phyloP scores from a whole-genome alignment of 352 stramenopile species.

The Paralagenidium karlingii region DNA sequence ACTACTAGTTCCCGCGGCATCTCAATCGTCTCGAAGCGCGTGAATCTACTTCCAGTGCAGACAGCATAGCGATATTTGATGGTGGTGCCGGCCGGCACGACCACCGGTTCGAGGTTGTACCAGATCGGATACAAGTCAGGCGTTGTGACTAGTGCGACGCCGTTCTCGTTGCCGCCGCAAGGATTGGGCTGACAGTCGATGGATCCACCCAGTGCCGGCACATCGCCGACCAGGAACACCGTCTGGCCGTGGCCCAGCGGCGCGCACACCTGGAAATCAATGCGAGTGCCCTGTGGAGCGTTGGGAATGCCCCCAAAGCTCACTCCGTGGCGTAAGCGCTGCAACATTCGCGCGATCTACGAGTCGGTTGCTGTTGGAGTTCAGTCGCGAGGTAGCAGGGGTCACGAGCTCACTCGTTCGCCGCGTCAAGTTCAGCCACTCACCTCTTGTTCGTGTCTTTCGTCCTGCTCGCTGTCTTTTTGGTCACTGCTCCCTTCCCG shows the following conservation, averaged over 20 bases:
- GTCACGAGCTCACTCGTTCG: too few relatives aligned
- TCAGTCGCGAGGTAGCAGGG: too few relatives aligned
- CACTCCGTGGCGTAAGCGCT: constrained; percentile 69
- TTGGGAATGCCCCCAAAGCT: constrained; percentile 41
- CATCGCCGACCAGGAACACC: constrained; percentile 69
- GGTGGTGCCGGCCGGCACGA: constrained; percentile 40
- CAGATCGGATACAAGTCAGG: constrained; percentile 80
- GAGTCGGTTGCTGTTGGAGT: too few relatives aligned
- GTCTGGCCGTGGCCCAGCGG: constrained; percentile 63
- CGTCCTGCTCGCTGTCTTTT: too few relatives aligned
- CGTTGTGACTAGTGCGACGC: constrained; percentile 74
- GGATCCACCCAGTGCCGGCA: constrained; percentile 49
- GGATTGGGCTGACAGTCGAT: constrained; percentile 37
- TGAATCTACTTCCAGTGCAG: constrained; percentile 64
- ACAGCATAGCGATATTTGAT: constrained; percentile 81
- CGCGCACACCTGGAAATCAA: constrained; percentile 77
- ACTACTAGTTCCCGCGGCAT: constrained; percentile 37
- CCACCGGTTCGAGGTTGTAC: constrained; percentile 79
- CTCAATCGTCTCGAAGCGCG: constrained; percentile 53
- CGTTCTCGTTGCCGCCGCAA: constrained; percentile 10
- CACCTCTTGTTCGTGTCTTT: too few relatives aligned
- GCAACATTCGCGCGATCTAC: constrained; percentile 72
- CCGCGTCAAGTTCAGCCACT: too few relatives aligned
- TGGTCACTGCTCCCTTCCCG: too few relatives aligned
- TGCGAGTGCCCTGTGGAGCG: constrained; percentile 41